Percentiles rank a stretch among this genome's conserved stretches.
These are phyloP conservation scores for Allium cepa DNA, from an alignment of 106 monocot species.

Conservation along the genomic window DNA sequence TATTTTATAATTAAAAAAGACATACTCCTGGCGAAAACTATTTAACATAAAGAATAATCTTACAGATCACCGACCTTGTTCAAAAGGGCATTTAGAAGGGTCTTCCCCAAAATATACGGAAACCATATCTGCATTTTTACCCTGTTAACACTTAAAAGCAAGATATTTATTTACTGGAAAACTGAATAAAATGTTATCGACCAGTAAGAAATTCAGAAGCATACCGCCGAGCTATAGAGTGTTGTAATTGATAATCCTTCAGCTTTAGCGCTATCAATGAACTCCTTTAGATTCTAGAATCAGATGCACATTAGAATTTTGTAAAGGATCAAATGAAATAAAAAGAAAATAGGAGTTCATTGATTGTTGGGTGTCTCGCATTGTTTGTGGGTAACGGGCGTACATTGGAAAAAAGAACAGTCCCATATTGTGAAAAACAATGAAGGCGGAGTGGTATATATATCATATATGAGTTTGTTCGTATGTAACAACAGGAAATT, in stretches of 20 bases:
- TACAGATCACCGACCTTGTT: constrained; percentile 47
- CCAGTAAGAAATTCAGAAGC: constrained; percentile 3
- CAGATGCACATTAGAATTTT: neutral
- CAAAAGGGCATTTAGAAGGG: constrained; percentile 68
- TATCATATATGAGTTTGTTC: no score
- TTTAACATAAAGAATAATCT: no score
- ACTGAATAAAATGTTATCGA: no score
- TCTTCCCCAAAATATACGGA: constrained; percentile 86
- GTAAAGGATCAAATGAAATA: neutral
- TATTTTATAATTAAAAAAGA: no score
- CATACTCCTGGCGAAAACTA: no score
- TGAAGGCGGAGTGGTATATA: no score
- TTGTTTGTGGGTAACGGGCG: no score
- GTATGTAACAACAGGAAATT: no score
- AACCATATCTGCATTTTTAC: constrained; percentile 63
- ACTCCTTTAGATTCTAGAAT: constrained; percentile 64
- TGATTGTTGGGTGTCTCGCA: no score
- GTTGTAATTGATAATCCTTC: constrained; percentile 46
- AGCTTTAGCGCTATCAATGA: constrained; percentile 36
- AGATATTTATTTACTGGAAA: neutral
- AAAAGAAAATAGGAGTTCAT: neutral
- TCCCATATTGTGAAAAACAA: no score
- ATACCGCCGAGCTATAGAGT: constrained; percentile 55
- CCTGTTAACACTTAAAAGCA: constrained; percentile 28
- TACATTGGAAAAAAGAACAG: no score